These are phyloP conservation scores for Sarcodon sp. DNA, from an alignment of 768 basidiomycete genomes.

Conservation along the genomic window DNA sequence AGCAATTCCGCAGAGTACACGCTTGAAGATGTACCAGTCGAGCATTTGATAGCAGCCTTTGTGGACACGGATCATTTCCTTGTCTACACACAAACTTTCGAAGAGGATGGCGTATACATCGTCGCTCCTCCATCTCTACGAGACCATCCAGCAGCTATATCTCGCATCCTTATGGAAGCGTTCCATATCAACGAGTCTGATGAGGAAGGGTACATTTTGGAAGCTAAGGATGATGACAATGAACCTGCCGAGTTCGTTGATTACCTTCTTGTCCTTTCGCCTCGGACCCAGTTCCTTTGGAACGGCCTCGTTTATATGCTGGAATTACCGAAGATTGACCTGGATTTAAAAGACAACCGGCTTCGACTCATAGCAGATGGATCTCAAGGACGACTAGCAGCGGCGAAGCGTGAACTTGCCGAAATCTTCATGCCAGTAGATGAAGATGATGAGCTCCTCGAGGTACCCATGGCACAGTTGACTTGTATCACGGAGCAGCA, in stretches of 20 bases:
- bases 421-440: slow-evolving; percentile 46
- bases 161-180: slow-evolving; percentile 71
- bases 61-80: slow-evolving; percentile 85
- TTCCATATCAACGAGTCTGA: slow-evolving; percentile 64
- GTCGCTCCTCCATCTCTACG: slow-evolving; percentile 69
- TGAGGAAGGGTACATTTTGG: slow-evolving; percentile 30
- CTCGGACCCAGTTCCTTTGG: slow-evolving; percentile 82
- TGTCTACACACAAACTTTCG: slow-evolving; percentile 79
- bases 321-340: slow-evolving; percentile 61
- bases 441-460: slow-evolving; percentile 44
- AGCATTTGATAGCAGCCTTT: slow-evolving; percentile 68
- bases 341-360: slow-evolving; percentile 77
- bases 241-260: slow-evolving; percentile 46
- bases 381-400: slow-evolving; percentile 56
- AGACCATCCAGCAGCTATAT: slow-evolving; percentile 65
- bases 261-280: slow-evolving; percentile 82
- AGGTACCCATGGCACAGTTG: slow-evolving; percentile 25
- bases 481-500: slow-evolving; percentile 63
- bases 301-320: slow-evolving; percentile 78
- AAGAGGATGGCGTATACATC: slow-evolving; percentile 87
- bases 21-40: slow-evolving; percentile 61
- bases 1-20: slow-evolving; percentile 89
- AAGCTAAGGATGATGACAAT: slow-evolving; percentile 28
- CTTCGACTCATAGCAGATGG: slow-evolving; percentile 90
- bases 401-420: slow-evolving; percentile 68